Evolutionary conservation across 176 grass and related monocot genomes (phyloP).

Genomic region (Lolium multiflorum): DNA sequence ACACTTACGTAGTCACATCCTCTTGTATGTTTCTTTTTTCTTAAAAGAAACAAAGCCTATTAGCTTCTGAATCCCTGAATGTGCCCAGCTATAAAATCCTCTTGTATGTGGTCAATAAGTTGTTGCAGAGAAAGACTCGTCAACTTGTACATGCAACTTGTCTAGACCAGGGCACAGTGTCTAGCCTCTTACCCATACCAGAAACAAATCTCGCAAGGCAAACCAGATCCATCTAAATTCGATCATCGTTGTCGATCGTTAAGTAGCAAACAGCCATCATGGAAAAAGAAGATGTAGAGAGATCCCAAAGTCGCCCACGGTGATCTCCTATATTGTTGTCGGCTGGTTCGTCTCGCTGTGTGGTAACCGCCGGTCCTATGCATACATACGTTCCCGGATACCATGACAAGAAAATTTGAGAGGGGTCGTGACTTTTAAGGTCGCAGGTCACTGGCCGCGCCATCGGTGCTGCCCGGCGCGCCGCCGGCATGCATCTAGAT

Average conservation of each 20-base stretch:
- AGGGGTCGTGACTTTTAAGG: conserved; percentile 52
- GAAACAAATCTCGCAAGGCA: conserved; percentile 18
- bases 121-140: background rate
- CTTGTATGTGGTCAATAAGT: background rate
- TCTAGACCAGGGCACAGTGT: conserved; percentile 17
- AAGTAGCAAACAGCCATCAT: background rate
- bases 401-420: conserved; percentile 21
- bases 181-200: conserved; percentile 13
- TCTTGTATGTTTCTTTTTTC: background rate
- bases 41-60: background rate
- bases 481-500: conserved; percentile 5
- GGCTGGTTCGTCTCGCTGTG: background rate
- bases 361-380: background rate
- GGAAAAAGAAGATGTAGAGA: background rate
- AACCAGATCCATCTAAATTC: background rate
- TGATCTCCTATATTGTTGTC: conserved; percentile 32
- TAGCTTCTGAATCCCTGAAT: background rate
- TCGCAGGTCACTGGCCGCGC: conserved; percentile 45
- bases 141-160: background rate
- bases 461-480: conserved; percentile 12
- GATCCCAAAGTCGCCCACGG: background rate
- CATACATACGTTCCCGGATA: conserved; percentile 7
- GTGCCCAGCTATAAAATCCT: background rate
- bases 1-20: background rate
- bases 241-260: background rate